Conservation (phyloP, 805 yeast genomes). For the Torulaspora quercuum region DNA sequence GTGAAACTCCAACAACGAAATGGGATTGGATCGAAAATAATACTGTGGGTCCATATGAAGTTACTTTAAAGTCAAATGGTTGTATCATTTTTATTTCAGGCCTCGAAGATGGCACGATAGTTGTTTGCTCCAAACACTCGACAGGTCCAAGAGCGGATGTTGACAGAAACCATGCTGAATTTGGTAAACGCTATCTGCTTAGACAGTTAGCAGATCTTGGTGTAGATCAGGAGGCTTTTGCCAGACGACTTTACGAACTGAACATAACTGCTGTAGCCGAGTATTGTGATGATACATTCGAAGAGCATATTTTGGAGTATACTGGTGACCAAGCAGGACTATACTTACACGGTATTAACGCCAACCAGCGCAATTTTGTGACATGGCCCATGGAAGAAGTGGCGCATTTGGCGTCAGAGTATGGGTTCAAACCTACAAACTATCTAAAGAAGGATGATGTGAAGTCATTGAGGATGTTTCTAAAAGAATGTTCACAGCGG, state of each 20-base stretch:
- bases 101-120: conserved; percentile 64
- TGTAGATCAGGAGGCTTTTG: conserved; percentile 50
- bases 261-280: conserved; percentile 87
- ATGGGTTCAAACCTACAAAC: conserved; percentile 67
- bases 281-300: conserved; percentile 86
- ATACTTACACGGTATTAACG: conserved; percentile 85
- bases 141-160: conserved; percentile 63
- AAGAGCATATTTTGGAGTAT: conserved; percentile 87
- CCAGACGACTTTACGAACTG: conserved; percentile 45
- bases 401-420: conserved; percentile 52
- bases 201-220: conserved; percentile 47
- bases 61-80: conserved; percentile 88
- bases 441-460: conserved; percentile 42
- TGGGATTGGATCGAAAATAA: conserved; percentile 43
- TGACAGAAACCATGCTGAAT: conserved; percentile 66
- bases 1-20: conserved; percentile 56
- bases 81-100: conserved; percentile 86
- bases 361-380: conserved; percentile 56
- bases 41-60: conserved; percentile 73
- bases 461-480: conserved; percentile 44
- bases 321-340: conserved; percentile 65
- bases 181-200: conserved; percentile 59
- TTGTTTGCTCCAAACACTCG: conserved; percentile 89
- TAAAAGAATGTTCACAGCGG: conserved; percentile 54
- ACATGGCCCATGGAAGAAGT: conserved; percentile 67